Evolutionary conservation across 257 asterid genomes (phyloP).

Genomic region (Solanum chilense): DNA sequence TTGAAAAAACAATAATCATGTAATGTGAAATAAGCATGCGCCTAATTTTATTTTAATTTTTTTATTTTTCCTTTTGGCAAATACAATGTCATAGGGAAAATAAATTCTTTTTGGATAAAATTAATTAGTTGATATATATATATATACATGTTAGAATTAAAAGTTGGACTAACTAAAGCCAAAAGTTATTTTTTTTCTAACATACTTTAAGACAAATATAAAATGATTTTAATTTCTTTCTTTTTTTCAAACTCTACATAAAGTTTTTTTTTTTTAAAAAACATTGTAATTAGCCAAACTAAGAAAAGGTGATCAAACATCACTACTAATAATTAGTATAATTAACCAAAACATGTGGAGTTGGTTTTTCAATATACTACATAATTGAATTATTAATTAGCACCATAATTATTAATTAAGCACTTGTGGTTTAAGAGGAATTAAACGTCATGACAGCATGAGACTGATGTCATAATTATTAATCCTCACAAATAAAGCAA

Average conservation of each 20-base stretch:
- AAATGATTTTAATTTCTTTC: not conserved
- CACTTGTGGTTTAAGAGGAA: not conserved
- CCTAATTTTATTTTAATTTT: not conserved
- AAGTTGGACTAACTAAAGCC: not conserved
- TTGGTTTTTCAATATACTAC: not conserved
- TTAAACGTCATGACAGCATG: conserved; percentile 62
- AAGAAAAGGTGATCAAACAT: not conserved
- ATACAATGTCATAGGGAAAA: not conserved
- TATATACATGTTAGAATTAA: not conserved
- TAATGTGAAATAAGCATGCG: not conserved
- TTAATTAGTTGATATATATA: not conserved
- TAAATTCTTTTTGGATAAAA: not conserved
- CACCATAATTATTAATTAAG: not conserved
- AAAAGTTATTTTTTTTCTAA: too few species aligned
- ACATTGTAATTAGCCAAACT: not conserved
- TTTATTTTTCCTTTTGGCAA: not conserved
- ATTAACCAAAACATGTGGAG: not conserved
- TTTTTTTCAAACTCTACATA: not conserved
- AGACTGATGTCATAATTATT: conserved; percentile 62
- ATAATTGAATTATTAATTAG: not conserved
- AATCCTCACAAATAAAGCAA: conserved; percentile 19
- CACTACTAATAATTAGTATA: not conserved
- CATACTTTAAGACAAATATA: not conserved
- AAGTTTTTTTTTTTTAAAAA: not conserved
- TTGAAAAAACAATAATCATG: not conserved